Evolutionary conservation across 2,329 filamentous ascomycete species (phyloP), one percentile per base, ranked within the genome.

Genomic region (Pyrenophora seminiperda): DNA sequence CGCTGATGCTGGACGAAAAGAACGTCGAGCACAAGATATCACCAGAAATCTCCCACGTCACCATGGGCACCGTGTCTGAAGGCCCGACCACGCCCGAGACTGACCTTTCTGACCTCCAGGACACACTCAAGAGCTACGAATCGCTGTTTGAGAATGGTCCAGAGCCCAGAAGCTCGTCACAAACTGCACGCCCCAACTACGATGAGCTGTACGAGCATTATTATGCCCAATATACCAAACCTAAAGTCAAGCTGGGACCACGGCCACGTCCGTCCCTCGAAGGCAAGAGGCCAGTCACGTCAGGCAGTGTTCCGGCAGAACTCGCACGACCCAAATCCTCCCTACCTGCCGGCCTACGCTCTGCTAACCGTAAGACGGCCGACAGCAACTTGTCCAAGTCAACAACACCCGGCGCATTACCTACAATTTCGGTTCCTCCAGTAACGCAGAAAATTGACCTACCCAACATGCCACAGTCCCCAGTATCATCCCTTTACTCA

Each of bases 211-310:
- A 77, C 56, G 74, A 74, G 46, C 73, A 74, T 53, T 78, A 78
- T 44, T 77, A 81, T 59, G 77, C 76, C 17, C 70, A 76, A 36
- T 78, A 76, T 62, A 90, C 74, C 60, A 91, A 89, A 65, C 88
- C 87, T 34, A 97, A 95, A 71, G 86, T 96, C 47, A 97, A 95
- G 74, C 83, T 96, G 34, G 94, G 87, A 1, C 93, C 94, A 4
- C 82, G 94, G 43, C 93, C 93, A 7, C 83, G 93, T 37, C 91
- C 91, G 19, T 93, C 91, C 2, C 69, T 86, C 33, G 87, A 91
- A 54, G 77, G 81, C 58, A 80, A 83, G 49, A 81, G 86, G 38
- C 81, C 82, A 37, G 79, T 87, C 75, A 75, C 85, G 71, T 74
- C 81, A 43, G 75, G 85, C 70, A 77, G 70, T 44, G 62, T 59